Evolutionary conservation across 805 yeast genomes (phyloP).

Genomic region (Nakazawaea holstii): DNA sequence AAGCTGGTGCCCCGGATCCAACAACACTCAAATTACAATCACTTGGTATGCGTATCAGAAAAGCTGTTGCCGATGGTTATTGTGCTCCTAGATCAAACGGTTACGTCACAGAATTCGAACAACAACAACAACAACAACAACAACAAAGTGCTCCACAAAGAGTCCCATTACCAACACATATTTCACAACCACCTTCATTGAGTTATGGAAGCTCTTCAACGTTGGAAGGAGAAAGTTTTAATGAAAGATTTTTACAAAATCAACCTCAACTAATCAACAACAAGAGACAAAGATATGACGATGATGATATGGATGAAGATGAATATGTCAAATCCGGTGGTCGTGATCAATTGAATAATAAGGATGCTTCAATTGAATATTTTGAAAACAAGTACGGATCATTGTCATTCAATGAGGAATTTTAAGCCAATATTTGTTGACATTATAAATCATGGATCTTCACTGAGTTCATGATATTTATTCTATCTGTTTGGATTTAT

Average conservation of each 20-base stretch:
- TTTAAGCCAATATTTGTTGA: slow-evolving; percentile 21
- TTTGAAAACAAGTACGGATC: slow-evolving; percentile 37
- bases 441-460: too few species aligned
- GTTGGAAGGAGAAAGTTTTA: slow-evolving; percentile 18
- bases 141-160: slow-evolving; percentile 19
- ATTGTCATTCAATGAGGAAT: slow-evolving; percentile 43
- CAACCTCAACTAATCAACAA: not conserved
- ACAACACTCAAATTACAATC: slow-evolving; percentile 39
- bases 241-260: not conserved
- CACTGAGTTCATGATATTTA: too few species aligned
- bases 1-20: slow-evolving; percentile 14
- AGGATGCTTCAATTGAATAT: slow-evolving; percentile 14
- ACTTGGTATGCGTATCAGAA: slow-evolving; percentile 68
- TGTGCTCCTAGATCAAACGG: slow-evolving; percentile 14
- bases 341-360: slow-evolving; percentile 14
- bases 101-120: slow-evolving; percentile 13
- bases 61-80: slow-evolving; percentile 61
- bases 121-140: slow-evolving; percentile 6
- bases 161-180: slow-evolving; percentile 35
- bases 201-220: slow-evolving; percentile 39
- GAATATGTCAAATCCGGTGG: not conserved
- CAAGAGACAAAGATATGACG: slow-evolving; percentile 7
- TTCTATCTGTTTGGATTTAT: too few species aligned
- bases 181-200: slow-evolving; percentile 39
- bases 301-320: not conserved